Base-by-base conservation (phyloP, 345 rosid genomes). In the Eucalyptus fibrosa region DNA sequence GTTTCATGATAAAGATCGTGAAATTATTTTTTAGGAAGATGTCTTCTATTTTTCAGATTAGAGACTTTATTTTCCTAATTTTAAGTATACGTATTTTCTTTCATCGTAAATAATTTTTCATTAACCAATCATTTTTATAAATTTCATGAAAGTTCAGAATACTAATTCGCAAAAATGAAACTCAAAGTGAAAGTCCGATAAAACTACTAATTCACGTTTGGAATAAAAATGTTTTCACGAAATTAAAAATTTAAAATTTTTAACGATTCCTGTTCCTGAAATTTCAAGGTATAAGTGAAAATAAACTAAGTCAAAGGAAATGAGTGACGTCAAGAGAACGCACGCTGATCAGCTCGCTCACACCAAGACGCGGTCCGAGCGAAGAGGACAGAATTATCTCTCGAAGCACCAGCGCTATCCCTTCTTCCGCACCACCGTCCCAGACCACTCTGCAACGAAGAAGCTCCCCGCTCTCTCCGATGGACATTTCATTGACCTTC, bases 1-100 rank as follows among this genome's bases (percentile, higher is more conserved):
- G 0, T 1, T 65, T n/a, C 10, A 16, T n/a, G 19, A 65, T n/a
- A 65, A 65, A 65, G 77, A 65, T 15, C 1, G 1, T 1, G 7
- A 7, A n/a, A 65, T n/a, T 5, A n/a, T 65, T 1, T 7, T 65
- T n/a, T 4, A 7, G 32, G 32, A 62, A 10, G 15, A 60, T 2
- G 8, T n/a, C 2, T 65, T 15, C 10, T 16, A 16, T 4, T 65
- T 65, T 65, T 62, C 16, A 65, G 40, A 65, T n/a, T n/a, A n/a
- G 32, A 65, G 9, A 7, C 8, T 65, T 65, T 3, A 65, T 15
- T 65, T n/a, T 65, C 9, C 6, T n/a, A n/a, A 65, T 65, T 65
- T 8, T n/a, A n/a, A n/a, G 3, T 30, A n/a, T 0, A 14, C 1
- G 0, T 30, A 30, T 62, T 30, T 62, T 30, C 2, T 60, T 5